Evolutionary conservation across 768 basidiomycete genomes (phyloP), one percentile per base, ranked within the genome.

Genomic region (Termitomyces sp.): DNA sequence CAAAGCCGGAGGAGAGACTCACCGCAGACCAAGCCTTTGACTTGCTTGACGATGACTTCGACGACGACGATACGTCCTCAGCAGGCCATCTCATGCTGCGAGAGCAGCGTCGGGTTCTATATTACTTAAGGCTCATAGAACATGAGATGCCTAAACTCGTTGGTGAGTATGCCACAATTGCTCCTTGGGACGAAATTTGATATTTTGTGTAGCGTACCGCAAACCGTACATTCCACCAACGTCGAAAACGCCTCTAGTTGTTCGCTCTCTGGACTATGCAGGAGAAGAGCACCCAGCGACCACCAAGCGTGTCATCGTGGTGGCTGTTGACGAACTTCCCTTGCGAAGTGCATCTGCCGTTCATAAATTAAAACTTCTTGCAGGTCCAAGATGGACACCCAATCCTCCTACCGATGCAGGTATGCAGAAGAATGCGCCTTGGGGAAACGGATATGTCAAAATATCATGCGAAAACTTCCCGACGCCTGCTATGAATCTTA

Each of bases 391-490:
- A 56, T 98, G 93, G 94, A 83, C 87, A 7, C 85, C 84, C 16
- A 78, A 82, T 34, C 85, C 89, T 24, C 91, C 90, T 3, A 73
- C 80, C 16, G 86, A 91, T 62, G 81, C 86, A 34, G 92, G 93
- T 2, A 71, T 86, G 24, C 76, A 75, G 47, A 70, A 48, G 70
- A 10, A 70, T 81, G 43, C 77, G 77, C 46, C 68, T 10, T 83
- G 79, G 69, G 77, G 80, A 52, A 82, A 92, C 56, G 95, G 95
- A 4, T 95, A 83, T 73, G 78, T 99, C 72, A 95, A 95, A 76
- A 90, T 98, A 60, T 82, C 89, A 0, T 94, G 91, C 68, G 95
- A 98, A 65, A 84, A 89, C 71, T 96, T 93, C 72, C 85, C 87
- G 7, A 79, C 83, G 63, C 83, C 87, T 2, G 79, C 84, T 27